phyloP scores from a whole-genome alignment of 2,329 filamentous ascomycete genomes.

The Penicillium crustosum region DNA sequence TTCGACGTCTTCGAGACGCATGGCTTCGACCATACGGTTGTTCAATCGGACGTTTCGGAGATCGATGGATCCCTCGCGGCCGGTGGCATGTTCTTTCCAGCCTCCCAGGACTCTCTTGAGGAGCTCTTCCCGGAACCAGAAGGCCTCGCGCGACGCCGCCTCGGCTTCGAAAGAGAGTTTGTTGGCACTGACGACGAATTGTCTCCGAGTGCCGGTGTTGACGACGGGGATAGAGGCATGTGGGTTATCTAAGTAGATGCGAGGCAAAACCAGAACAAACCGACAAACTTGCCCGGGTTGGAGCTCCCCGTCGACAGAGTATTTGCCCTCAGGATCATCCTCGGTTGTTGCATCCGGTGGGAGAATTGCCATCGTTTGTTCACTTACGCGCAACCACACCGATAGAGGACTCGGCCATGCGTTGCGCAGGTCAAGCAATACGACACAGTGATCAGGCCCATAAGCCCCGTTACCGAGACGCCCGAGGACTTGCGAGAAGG shows the following conservation, averaged over 20 bases:
- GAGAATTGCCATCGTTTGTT: conserved; percentile 21
- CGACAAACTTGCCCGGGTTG: conserved; percentile 66
- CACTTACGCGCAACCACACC: conserved; percentile 57
- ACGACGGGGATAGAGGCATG: conserved; percentile 76
- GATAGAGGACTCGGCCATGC: conserved; percentile 80
- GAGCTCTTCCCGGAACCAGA: conserved; percentile 86
- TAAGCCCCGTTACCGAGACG: conserved; percentile 44
- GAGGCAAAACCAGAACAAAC: conserved; percentile 71
- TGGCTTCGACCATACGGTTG: conserved; percentile 75
- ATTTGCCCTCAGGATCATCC: conserved; percentile 26
- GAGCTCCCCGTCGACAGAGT: conserved; percentile 47
- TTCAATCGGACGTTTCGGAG: conserved; percentile 72
- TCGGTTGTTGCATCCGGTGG: conserved; percentile 12
- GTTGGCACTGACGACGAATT: conserved; percentile 83
- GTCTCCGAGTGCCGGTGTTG: conserved; percentile 78
- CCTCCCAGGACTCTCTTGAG: conserved; percentile 68
- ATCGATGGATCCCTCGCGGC: conserved; percentile 68
- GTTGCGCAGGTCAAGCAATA: conserved; percentile 83
- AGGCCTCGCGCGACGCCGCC: conserved; percentile 73
- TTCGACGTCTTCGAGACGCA: conserved; percentile 77
- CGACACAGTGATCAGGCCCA: conserved; percentile 67
- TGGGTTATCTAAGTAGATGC: conserved; percentile 73
- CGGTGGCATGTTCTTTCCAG: conserved; percentile 65
- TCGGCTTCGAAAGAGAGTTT: conserved; percentile 79
- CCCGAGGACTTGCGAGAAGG: conserved; percentile 49